These are phyloP conservation scores for Myriosclerotinia duriaeana DNA, from an alignment of 2,329 filamentous ascomycete species.

Conservation along the genomic window DNA sequence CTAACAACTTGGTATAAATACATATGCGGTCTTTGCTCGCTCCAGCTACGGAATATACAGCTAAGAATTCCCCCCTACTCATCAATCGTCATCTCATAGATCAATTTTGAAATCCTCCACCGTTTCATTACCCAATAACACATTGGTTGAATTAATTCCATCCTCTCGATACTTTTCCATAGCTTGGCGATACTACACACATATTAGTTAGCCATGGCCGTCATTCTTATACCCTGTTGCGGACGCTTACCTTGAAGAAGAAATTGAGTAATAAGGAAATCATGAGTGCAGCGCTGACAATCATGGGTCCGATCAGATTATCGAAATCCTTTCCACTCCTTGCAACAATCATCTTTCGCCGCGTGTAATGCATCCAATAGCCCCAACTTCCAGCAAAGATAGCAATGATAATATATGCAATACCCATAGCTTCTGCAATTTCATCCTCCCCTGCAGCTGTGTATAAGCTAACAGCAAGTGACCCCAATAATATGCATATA, in stretches of 20 bases:
- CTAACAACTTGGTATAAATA: conserved; percentile 11
- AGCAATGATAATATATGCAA: conserved; percentile 79
- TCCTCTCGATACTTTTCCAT: conserved; percentile 24
- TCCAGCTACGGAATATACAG: conserved; percentile 9
- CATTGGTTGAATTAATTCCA: background rate
- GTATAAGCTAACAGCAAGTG: conserved; percentile 79
- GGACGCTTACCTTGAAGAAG: conserved; percentile 68
- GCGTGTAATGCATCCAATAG: conserved; percentile 74
- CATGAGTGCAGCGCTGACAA: conserved; percentile 78
- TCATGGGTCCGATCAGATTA: conserved; percentile 77
- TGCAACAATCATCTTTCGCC: conserved; percentile 76
- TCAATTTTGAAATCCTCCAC: conserved; percentile 22
- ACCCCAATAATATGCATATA: conserved; percentile 82
- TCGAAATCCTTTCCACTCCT: conserved; percentile 93
- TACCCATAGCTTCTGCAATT: conserved; percentile 75
- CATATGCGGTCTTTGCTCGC: background rate
- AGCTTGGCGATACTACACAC: conserved; percentile 33
- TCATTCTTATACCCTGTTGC: background rate
- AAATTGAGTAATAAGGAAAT: conserved; percentile 84
- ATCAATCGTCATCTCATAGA: conserved; percentile 20
- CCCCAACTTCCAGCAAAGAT: conserved; percentile 85
- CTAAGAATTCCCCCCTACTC: conserved; percentile 3
- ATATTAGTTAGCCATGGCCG: conserved; percentile 23
- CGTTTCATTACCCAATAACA: conserved; percentile 17
- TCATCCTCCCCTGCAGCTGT: conserved; percentile 80